A percentile compares a stretch with the other conserved stretches of the same genome.
Evolutionary conservation across 1,139 yeast genomes (phyloP).

Genomic region (Yamadazyma friedrichii): DNA sequence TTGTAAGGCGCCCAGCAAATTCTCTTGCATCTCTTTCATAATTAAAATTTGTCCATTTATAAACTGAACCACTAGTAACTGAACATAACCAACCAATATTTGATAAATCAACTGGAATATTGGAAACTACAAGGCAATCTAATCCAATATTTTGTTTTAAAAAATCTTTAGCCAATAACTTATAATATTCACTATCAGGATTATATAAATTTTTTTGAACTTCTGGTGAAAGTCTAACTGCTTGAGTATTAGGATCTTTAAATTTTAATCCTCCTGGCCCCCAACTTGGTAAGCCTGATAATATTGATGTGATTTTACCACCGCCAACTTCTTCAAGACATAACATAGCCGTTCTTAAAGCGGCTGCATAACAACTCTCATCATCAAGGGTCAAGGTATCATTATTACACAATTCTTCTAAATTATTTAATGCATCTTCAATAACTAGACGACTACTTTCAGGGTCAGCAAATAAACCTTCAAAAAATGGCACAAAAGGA

Average conservation of each 20-base stretch:
- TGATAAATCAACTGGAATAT: constrained; percentile 68
- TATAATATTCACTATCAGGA: constrained; percentile 64
- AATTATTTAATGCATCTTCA: constrained; percentile 62
- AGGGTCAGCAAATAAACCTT: constrained; percentile 83
- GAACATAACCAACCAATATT: constrained; percentile 68
- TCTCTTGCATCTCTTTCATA: constrained; percentile 69
- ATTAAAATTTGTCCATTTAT: constrained; percentile 66
- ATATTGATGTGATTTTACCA: constrained; percentile 74
- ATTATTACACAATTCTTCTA: constrained; percentile 48
- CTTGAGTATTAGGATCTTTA: constrained; percentile 43
- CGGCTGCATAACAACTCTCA: constrained; percentile 81
- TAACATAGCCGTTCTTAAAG: constrained; percentile 64
- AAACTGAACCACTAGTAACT: constrained; percentile 70
- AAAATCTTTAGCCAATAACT: constrained; percentile 57
- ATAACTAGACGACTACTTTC: constrained; percentile 60
- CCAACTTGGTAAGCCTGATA: constrained; percentile 73
- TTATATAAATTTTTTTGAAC: constrained; percentile 55
- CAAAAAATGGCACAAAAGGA: constrained; percentile 76
- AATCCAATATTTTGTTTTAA: constrained; percentile 65
- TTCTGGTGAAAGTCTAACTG: constrained; percentile 37
- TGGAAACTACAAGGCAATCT: constrained; percentile 72
- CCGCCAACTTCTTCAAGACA: constrained; percentile 69
- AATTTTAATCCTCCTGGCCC: constrained; percentile 79
- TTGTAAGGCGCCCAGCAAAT: constrained; percentile 58
- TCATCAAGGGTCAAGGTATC: constrained; percentile 44